Conservation (phyloP, 2,329 filamentous ascomycete genomes). For the Paraphaeosphaeria minitans region DNA sequence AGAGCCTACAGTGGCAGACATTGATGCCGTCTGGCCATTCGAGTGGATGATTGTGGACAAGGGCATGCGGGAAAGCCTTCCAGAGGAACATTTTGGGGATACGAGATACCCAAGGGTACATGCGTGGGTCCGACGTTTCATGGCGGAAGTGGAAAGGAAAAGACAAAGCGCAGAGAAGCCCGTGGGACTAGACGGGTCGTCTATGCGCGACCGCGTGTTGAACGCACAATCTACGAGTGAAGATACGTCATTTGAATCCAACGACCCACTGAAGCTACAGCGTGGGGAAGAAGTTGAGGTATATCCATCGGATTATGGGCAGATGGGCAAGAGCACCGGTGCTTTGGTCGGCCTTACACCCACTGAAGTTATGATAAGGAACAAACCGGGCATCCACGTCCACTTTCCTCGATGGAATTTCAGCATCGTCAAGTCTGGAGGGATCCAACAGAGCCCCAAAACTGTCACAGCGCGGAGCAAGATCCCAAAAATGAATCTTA, state of each 20-base stretch:
- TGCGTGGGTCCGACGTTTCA: slow-evolving; percentile 69
- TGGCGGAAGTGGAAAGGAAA: slow-evolving; percentile 52
- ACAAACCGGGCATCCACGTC: slow-evolving; percentile 30
- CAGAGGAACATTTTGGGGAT: slow-evolving; percentile 58
- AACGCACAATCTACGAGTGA: slow-evolving; percentile 53
- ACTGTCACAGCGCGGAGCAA: not conserved
- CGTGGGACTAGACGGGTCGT: slow-evolving; percentile 42
- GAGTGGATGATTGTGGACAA: slow-evolving; percentile 63
- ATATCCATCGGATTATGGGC: slow-evolving; percentile 40
- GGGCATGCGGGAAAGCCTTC: slow-evolving; percentile 58
- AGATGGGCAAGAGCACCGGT: slow-evolving; percentile 35
- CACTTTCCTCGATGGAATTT: slow-evolving; percentile 51
- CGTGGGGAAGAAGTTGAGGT: slow-evolving; percentile 60
- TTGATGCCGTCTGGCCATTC: slow-evolving; percentile 71
- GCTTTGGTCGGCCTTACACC: slow-evolving; percentile 33
- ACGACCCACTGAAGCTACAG: slow-evolving; percentile 60
- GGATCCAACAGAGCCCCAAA: not conserved
- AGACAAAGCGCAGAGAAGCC: slow-evolving; percentile 48
- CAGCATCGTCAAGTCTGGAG: slow-evolving; percentile 21
- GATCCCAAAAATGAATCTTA: slow-evolving; percentile 32
- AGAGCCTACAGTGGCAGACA: slow-evolving; percentile 65
- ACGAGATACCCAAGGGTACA: slow-evolving; percentile 64
- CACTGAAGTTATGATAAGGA: slow-evolving; percentile 36
- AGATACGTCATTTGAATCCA: slow-evolving; percentile 52
- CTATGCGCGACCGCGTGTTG: slow-evolving; percentile 50